Percentiles rank a stretch among this genome's conserved stretches.
Conservation (phyloP, 768 basidiomycete species). For the Amanita muscaria region DNA sequence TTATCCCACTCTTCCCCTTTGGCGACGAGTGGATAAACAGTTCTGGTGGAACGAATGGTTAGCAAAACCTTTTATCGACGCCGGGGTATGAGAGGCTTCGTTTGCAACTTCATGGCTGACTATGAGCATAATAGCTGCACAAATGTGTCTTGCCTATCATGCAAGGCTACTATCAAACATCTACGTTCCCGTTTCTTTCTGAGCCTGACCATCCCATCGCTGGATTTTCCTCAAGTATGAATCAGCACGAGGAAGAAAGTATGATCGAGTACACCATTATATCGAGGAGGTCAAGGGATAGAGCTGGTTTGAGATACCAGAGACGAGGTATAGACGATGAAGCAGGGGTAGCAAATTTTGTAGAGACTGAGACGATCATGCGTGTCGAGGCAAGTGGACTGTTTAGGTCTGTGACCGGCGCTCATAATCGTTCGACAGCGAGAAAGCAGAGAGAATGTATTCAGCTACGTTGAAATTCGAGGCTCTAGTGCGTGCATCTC, state of each 20-base stretch:
- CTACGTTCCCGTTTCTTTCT: constrained; percentile 55
- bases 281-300: constrained; percentile 78
- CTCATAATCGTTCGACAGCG: constrained; percentile 38
- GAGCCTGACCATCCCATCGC: constrained; percentile 21
- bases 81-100: constrained; percentile 50
- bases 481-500: constrained; percentile 65
- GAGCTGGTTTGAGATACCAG: constrained; percentile 92
- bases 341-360: constrained; percentile 91
- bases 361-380: constrained; percentile 89
- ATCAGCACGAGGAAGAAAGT: background rate
- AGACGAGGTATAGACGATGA: constrained; percentile 90
- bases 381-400: constrained; percentile 56
- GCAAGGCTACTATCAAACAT: constrained; percentile 84
- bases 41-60: constrained; percentile 98
- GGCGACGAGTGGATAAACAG: constrained; percentile 81
- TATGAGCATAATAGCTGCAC: constrained; percentile 48
- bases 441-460: constrained; percentile 66
- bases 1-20: constrained; percentile 70
- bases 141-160: constrained; percentile 84
- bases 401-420: background rate
- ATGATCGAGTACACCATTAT: constrained; percentile 72
- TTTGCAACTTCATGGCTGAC: too few species aligned
- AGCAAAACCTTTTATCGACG: constrained; percentile 75
- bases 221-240: background rate
- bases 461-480: constrained; percentile 84